These are phyloP conservation scores for Aquanectria penicillioides DNA, from an alignment of 2,329 filamentous ascomycete species.

Conservation along the genomic window DNA sequence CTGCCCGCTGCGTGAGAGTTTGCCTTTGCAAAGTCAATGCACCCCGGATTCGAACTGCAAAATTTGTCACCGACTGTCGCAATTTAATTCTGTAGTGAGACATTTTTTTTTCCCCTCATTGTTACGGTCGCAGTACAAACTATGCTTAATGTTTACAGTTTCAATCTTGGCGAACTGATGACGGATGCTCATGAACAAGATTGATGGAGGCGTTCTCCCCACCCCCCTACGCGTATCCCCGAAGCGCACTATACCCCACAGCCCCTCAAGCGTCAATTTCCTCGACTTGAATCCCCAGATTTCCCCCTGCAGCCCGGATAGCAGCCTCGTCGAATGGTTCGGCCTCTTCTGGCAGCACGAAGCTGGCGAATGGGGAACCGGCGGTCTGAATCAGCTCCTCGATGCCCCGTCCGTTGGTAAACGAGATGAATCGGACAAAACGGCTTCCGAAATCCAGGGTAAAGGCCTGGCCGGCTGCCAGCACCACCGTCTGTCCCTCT, in stretches of 20 bases:
- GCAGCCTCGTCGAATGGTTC: neutral
- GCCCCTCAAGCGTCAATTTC: neutral
- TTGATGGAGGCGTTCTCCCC: no score
- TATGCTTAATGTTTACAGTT: no score
- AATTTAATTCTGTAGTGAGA: no score
- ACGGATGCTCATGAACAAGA: no score
- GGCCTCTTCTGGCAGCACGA: conserved; percentile 51
- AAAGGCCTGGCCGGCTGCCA: conserved; percentile 58
- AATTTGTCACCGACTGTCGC: no score
- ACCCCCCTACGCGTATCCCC: no score
- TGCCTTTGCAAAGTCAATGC: no score
- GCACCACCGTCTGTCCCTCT: conserved; percentile 59
- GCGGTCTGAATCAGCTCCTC: conserved; percentile 55
- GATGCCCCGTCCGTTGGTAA: conserved; percentile 60
- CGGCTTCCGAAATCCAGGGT: conserved; percentile 54
- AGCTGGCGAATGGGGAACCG: conserved; percentile 46
- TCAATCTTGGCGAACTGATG: no score
- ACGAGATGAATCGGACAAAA: conserved; percentile 58
- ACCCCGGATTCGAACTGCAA: neutral
- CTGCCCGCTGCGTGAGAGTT: no score
- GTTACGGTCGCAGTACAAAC: no score
- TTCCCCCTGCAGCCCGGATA: neutral
- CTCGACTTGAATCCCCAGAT: conserved; percentile 17
- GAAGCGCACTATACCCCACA: neutral
- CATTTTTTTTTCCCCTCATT: no score